A percentile compares a stretch with the other conserved stretches of the same genome.
Conservation (phyloP, 2,329 filamentous ascomycete genomes). For the Scedosporium dehoogii region DNA sequence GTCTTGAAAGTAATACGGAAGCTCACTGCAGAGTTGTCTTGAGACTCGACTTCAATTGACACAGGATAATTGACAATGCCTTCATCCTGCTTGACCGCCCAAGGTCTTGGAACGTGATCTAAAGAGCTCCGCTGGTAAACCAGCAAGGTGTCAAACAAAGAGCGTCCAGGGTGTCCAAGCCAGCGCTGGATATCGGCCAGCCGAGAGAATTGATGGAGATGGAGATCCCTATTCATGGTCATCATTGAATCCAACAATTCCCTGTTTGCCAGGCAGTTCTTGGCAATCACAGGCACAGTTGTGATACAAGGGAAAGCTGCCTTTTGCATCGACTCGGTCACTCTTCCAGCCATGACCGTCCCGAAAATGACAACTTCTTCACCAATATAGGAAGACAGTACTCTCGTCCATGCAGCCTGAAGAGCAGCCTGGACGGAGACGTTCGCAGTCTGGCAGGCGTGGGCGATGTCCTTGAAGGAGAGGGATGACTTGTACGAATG, state of each 20-base stretch:
- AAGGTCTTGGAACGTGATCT: constrained; percentile 26
- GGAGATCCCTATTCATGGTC: constrained; percentile 50
- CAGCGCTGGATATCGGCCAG: constrained; percentile 64
- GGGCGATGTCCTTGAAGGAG: constrained; percentile 32
- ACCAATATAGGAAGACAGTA: constrained; percentile 68
- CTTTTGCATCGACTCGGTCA: constrained; percentile 44
- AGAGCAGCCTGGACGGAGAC: constrained; percentile 67
- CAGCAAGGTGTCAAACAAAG: constrained; percentile 76
- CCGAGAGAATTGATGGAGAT: constrained; percentile 62
- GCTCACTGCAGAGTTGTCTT: constrained; percentile 32
- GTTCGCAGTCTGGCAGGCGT: constrained; percentile 43
- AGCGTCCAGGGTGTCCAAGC: constrained; percentile 52
- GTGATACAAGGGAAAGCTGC: constrained; percentile 70
- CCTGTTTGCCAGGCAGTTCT: constrained; percentile 40
- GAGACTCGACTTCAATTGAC: constrained; percentile 68
- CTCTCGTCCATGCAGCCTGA: constrained; percentile 67
- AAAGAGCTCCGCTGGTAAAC: constrained; percentile 60
- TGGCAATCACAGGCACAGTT: constrained; percentile 64
- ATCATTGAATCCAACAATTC: constrained; percentile 55
- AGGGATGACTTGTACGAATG: constrained; percentile 10
- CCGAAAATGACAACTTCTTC: constrained; percentile 69
- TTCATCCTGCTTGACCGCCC: constrained; percentile 54
- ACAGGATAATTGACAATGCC: constrained; percentile 68
- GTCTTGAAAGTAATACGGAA: constrained; percentile 58
- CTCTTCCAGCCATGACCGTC: constrained; percentile 67